phyloP scores from a whole-genome alignment of 345 rosid genomes.

The Microcos paniculata region DNA sequence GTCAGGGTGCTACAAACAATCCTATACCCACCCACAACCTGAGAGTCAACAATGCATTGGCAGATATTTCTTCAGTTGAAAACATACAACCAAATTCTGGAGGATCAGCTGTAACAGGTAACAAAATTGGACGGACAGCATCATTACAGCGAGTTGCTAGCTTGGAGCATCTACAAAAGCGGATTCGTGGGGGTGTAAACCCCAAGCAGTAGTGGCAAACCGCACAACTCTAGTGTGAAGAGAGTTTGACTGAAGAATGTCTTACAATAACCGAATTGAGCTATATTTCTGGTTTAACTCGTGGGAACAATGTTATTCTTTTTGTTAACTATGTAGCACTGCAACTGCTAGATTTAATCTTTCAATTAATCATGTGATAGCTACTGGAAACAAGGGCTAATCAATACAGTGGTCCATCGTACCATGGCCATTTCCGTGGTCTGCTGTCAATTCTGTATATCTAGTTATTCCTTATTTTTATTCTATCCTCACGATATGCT shows the following conservation, averaged over 20 bases:
- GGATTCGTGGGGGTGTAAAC: slow-evolving; percentile 51
- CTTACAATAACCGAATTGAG: background rate
- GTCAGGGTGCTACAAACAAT: slow-evolving; percentile 30
- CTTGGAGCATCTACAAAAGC: slow-evolving; percentile 89
- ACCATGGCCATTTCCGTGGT: background rate
- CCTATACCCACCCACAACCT: slow-evolving; percentile 30
- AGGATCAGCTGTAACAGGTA: slow-evolving; percentile 29
- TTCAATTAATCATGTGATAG: background rate
- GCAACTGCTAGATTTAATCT: background rate
- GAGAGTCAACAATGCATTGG: slow-evolving; percentile 30
- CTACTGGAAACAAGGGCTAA: background rate
- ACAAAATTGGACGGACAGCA: slow-evolving; percentile 62
- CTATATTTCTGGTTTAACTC: background rate
- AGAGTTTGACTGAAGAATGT: background rate
- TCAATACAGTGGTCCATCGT: background rate
- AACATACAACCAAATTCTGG: slow-evolving; percentile 32
- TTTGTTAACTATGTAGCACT: background rate
- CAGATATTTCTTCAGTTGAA: slow-evolving; percentile 49
- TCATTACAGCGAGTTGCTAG: slow-evolving; percentile 85
- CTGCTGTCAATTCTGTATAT: background rate
- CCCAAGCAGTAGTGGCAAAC: slow-evolving; percentile 7
- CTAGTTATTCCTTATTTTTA: background rate
- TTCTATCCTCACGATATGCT: no score
- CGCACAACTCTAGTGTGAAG: background rate
- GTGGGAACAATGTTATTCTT: slow-evolving; percentile 1